Percentiles rank a stretch among this genome's conserved stretches.
These are phyloP conservation scores for Hymenoscyphus repandus DNA, from an alignment of 2,329 filamentous ascomycete species.

Conservation along the genomic window DNA sequence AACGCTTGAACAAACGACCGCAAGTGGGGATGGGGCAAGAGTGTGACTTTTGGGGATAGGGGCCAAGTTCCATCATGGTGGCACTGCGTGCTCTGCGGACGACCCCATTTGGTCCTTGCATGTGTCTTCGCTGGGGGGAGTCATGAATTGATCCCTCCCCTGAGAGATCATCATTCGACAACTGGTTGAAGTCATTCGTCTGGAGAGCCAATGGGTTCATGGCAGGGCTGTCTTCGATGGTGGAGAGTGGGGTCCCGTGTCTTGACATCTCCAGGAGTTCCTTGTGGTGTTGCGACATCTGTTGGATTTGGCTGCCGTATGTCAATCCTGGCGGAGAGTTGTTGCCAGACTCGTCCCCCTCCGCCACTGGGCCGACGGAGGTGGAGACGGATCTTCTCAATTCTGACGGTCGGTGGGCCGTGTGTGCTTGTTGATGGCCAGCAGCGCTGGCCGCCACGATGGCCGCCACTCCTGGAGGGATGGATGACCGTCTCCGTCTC, in stretches of 20 bases:
- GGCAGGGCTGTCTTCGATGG: constrained; percentile 74
- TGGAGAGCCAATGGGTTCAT: constrained; percentile 66
- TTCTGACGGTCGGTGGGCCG: constrained; percentile 78
- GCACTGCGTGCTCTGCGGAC: constrained; percentile 88
- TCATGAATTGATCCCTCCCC: constrained; percentile 55
- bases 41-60: constrained; percentile 96
- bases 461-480: constrained; percentile 70
- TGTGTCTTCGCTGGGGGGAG: constrained; percentile 57
- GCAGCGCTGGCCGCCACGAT: constrained; percentile 59
- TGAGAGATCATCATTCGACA: constrained; percentile 57
- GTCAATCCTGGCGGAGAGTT: constrained; percentile 75
- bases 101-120: constrained; percentile 68
- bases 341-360: constrained; percentile 72
- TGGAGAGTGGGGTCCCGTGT: constrained; percentile 84
- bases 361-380: constrained; percentile 75
- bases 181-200: constrained; percentile 62
- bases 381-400: constrained; percentile 84
- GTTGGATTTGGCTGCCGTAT: constrained; percentile 64
- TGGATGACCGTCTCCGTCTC: constrained; percentile 85
- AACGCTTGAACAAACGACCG: constrained; percentile 93
- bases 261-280: constrained; percentile 80
- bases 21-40: constrained; percentile 99
- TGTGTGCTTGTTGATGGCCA: constrained; percentile 46
- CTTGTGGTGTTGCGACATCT: constrained; percentile 65
- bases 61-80: constrained; percentile 92